Conservation (phyloP, 257 asterid genomes). For the Prunella vulgaris region DNA sequence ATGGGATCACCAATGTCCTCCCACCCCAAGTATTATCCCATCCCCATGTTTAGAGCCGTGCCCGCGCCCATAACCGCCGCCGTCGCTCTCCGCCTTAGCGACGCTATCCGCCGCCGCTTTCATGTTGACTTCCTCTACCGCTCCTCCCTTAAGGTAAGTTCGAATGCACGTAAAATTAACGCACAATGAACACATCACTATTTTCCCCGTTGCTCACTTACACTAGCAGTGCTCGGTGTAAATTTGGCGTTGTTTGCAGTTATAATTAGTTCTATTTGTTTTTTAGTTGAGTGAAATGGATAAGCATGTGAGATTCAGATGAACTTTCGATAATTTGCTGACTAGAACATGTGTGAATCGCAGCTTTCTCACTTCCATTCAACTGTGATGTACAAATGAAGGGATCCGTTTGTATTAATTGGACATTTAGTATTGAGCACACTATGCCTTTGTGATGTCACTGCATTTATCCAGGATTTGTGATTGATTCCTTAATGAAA, state of each 20-base stretch:
- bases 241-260: background rate
- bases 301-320: background rate
- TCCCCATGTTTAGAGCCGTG: slow-evolving; percentile 34
- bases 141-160: slow-evolving; percentile 55
- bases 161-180: background rate
- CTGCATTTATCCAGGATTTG: background rate
- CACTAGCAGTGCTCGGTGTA: background rate
- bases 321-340: background rate
- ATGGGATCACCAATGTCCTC: slow-evolving; percentile 49
- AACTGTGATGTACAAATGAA: background rate
- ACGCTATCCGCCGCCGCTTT: slow-evolving; percentile 53
- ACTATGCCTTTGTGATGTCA: background rate
- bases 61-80: slow-evolving; percentile 46
- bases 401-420: background rate
- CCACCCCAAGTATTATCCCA: slow-evolving; percentile 33
- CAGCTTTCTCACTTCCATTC: background rate
- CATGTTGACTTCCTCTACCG: slow-evolving; percentile 35
- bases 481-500: background rate
- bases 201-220: background rate
- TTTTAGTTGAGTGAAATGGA: background rate
- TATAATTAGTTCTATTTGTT: background rate
- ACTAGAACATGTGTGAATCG: background rate
- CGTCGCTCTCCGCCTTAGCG: slow-evolving; percentile 58
- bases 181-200: background rate
- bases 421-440: background rate